These are phyloP conservation scores for Phalaenopsis hybrid DNA, from an alignment of 116 monocot genomes.

Conservation along the genomic window DNA sequence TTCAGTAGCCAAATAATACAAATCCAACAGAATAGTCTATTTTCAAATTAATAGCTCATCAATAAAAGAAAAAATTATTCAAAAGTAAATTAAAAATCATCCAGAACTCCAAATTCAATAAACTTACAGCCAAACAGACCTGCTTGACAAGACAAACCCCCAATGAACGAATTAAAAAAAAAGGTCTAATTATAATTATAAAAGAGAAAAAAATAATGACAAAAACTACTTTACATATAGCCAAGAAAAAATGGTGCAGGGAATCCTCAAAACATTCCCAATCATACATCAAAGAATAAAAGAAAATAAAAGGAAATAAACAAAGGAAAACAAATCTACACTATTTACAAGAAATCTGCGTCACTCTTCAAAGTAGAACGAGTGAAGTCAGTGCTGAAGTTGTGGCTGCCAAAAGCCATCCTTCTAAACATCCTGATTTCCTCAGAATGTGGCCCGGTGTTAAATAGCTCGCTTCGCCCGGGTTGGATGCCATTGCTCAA, in stretches of 20 bases:
- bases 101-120: too few species aligned
- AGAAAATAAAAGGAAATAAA: neutral
- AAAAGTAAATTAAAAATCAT: too few species aligned
- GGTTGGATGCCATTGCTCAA: conserved; percentile 67
- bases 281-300: conserved; percentile 4
- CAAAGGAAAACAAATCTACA: neutral
- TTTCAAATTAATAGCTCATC: too few species aligned
- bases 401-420: conserved; percentile 68
- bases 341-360: conserved; percentile 3
- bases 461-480: conserved; percentile 57
- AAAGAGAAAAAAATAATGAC: neutral
- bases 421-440: conserved; percentile 65
- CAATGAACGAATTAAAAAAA: neutral
- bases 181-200: neutral
- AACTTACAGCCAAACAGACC: too few species aligned
- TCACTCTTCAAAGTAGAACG: conserved; percentile 4
- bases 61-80: too few species aligned
- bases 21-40: too few species aligned
- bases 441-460: conserved; percentile 24
- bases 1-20: too few species aligned
- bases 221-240: neutral
- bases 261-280: conserved; percentile 1
- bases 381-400: conserved; percentile 58
- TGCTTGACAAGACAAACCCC: neutral
- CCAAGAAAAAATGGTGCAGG: neutral